Percentiles rank a stretch among this genome's conserved stretches.
Evolutionary conservation across 169 alveolate species (phyloP).

Genomic region (Plasmodium cynomolgi): DNA sequence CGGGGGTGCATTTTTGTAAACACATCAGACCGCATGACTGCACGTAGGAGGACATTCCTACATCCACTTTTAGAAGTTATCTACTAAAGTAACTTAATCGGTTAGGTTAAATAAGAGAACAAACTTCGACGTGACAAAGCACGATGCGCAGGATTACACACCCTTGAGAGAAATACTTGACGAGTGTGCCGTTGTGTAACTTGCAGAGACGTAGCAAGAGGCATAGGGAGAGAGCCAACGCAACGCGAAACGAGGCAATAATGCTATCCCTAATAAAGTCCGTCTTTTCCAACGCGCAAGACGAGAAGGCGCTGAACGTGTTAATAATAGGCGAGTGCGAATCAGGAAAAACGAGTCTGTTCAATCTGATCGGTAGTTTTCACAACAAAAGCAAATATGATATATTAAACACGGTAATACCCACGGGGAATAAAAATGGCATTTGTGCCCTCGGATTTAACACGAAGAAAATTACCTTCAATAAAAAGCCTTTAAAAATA

Average conservation of each 20-base stretch:
- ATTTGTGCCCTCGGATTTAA: conserved; percentile 73
- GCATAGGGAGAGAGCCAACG: not conserved
- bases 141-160: not conserved
- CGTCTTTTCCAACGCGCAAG: conserved; percentile 33
- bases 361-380: conserved; percentile 50
- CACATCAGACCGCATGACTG: not conserved
- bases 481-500: conserved; percentile 50
- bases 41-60: not conserved
- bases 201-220: not conserved
- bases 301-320: conserved; percentile 30
- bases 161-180: not conserved
- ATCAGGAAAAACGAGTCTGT: conserved; percentile 62
- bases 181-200: not conserved
- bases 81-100: not conserved
- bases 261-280: conserved; percentile 73
- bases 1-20: not conserved
- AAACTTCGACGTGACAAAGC: not conserved
- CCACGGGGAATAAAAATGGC: not conserved
- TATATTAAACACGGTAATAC: conserved; percentile 11
- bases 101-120: not conserved
- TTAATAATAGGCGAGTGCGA: conserved; percentile 72
- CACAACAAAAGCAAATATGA: conserved; percentile 69
- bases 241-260: not conserved
- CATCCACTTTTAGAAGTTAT: not conserved
- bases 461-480: conserved; percentile 42